phyloP scores from a whole-genome alignment of 352 stramenopile species.

The Globisporangium solare region DNA sequence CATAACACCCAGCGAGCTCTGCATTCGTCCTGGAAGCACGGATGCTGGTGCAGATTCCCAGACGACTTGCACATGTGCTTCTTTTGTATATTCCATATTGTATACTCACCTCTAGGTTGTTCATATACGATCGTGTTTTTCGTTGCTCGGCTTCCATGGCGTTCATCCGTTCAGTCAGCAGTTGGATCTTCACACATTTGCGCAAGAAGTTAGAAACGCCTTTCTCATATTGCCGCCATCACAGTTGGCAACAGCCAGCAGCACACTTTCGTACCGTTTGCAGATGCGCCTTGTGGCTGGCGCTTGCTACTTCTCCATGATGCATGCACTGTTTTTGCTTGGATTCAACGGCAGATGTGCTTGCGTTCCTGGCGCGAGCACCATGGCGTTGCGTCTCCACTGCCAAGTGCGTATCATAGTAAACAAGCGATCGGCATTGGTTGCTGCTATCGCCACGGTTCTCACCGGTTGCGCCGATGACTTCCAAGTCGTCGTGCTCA shows the following conservation, averaged over 20 bases:
- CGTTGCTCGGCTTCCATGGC: slow-evolving; percentile 40
- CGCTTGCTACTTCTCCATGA: slow-evolving; percentile 3
- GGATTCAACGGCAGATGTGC: not conserved
- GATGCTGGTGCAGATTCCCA: not conserved
- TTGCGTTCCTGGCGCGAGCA: not conserved
- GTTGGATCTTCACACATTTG: slow-evolving; percentile 35
- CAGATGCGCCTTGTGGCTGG: slow-evolving; percentile 23
- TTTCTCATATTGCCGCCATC: too few species aligned
- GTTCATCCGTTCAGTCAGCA: slow-evolving; percentile 47
- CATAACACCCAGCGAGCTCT: not conserved
- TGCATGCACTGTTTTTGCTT: slow-evolving; percentile 5
- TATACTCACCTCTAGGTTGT: slow-evolving; percentile 36
- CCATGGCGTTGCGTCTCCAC: slow-evolving; percentile 1
- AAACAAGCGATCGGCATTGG: not conserved
- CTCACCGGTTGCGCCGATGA: not conserved
- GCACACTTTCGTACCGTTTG: slow-evolving; percentile 26
- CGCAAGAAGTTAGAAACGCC: too few species aligned
- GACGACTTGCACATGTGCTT: not conserved
- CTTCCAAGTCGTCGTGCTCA: slow-evolving; percentile 13
- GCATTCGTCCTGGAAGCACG: not conserved
- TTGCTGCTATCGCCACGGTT: slow-evolving; percentile 6
- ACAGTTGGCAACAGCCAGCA: not conserved
- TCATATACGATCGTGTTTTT: slow-evolving; percentile 28
- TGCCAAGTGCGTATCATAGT: not conserved
- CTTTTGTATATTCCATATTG: not conserved